Percentiles rank a stretch among this genome's conserved stretches.
Conservation (phyloP, 2,329 filamentous ascomycete genomes). For the Claviceps maximensis region DNA sequence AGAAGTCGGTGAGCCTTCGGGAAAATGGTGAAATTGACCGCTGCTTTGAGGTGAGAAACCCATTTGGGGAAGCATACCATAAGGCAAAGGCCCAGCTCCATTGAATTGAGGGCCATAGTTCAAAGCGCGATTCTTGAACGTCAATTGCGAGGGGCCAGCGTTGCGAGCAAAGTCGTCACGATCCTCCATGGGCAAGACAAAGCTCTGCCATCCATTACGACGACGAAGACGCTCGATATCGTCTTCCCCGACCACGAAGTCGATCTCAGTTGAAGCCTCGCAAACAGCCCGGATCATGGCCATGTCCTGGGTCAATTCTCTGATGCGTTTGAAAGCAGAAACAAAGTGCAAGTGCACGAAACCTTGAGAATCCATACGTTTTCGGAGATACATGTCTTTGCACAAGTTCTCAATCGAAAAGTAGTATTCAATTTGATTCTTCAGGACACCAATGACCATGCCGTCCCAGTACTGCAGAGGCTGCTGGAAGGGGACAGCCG, state of each 20-base stretch:
- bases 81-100: constrained; percentile 19
- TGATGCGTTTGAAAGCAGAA: constrained; percentile 66
- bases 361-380: constrained; percentile 89
- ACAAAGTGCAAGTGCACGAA: constrained; percentile 75
- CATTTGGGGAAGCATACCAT: constrained; percentile 16
- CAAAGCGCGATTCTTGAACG: constrained; percentile 22
- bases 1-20: constrained; percentile 17
- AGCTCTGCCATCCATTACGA: constrained; percentile 65
- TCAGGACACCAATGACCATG: constrained; percentile 28
- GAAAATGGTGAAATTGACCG: constrained; percentile 16
- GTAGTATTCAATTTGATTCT: constrained; percentile 68
- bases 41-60: constrained; percentile 17
- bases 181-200: constrained; percentile 58
- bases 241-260: constrained; percentile 64
- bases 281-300: constrained; percentile 65
- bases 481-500: constrained; percentile 21
- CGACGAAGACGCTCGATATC: constrained; percentile 66
- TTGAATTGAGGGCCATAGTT: constrained; percentile 18
- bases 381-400: constrained; percentile 81
- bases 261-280: constrained; percentile 56
- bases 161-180: constrained; percentile 63
- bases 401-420: constrained; percentile 92
- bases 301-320: constrained; percentile 39
- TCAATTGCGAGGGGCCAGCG: constrained; percentile 42
- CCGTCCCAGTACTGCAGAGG: constrained; percentile 41